These are phyloP conservation scores for Vigna radiata DNA, from an alignment of 306 rosid genomes.

Conservation along the genomic window DNA sequence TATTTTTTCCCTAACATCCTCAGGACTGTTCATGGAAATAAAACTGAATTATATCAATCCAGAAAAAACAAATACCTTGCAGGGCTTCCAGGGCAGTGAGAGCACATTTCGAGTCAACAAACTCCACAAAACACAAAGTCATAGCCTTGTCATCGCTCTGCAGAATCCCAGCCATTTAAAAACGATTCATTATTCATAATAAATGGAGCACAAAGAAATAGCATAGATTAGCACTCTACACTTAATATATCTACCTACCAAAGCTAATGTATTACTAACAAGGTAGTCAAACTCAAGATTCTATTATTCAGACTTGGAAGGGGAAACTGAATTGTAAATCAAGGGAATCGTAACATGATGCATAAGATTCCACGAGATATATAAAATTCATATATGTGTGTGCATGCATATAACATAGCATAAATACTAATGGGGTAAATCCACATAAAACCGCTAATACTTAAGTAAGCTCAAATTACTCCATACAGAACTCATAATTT, in stretches of 20 bases:
- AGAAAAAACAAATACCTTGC: constrained; percentile 49
- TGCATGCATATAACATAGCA: too few relatives aligned
- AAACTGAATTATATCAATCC: constrained; percentile 16
- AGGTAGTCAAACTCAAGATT: neutral
- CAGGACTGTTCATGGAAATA: neutral
- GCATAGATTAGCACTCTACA: neutral
- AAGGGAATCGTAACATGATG: too few relatives aligned
- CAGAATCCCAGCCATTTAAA: constrained; percentile 39
- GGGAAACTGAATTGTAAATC: too few relatives aligned
- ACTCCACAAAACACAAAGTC: constrained; percentile 84
- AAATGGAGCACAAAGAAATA: constrained; percentile 25
- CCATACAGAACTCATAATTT: too few relatives aligned
- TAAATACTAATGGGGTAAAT: too few relatives aligned
- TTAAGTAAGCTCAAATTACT: too few relatives aligned
- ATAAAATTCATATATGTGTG: too few relatives aligned
- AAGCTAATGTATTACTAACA: neutral
- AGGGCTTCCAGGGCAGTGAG: constrained; percentile 78
- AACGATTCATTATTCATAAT: constrained; percentile 35
- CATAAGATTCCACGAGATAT: too few relatives aligned
- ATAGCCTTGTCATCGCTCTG: constrained; percentile 82
- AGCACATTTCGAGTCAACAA: constrained; percentile 64
- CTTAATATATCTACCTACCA: neutral
- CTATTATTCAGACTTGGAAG: too few relatives aligned
- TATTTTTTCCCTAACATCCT: neutral
- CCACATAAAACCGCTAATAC: too few relatives aligned